A percentile compares a stretch with the other conserved stretches of the same genome.
phyloP scores from a whole-genome alignment of 2,329 filamentous ascomycete species.

The Phialophora chinensis region DNA sequence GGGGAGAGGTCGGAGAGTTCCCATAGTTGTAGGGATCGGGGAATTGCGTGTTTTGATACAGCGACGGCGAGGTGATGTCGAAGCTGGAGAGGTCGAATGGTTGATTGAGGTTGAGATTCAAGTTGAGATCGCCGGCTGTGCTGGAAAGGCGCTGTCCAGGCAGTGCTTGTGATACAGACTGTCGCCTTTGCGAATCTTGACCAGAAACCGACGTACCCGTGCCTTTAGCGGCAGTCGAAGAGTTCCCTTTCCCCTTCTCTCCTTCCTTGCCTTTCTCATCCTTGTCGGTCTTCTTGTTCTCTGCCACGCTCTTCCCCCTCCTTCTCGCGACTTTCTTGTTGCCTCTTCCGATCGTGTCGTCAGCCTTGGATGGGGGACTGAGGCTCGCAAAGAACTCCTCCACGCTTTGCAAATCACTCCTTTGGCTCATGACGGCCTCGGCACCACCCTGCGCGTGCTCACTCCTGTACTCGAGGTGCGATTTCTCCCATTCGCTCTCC shows the following conservation, averaged over 20 bases:
- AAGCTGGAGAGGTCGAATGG: slow-evolving; percentile 35
- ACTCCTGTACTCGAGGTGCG: slow-evolving; percentile 68
- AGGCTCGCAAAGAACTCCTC: slow-evolving; percentile 91
- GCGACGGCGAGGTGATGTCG: slow-evolving; percentile 37
- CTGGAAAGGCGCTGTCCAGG: slow-evolving; percentile 17
- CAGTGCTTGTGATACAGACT: slow-evolving; percentile 6
- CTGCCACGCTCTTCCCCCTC: slow-evolving; percentile 43
- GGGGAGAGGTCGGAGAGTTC: slow-evolving; percentile 42
- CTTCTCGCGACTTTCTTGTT: slow-evolving; percentile 53
- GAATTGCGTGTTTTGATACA: slow-evolving; percentile 34
- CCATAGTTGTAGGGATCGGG: slow-evolving; percentile 39
- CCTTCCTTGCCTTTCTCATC: slow-evolving; percentile 21
- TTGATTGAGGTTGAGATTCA: slow-evolving; percentile 35
- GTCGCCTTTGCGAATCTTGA: slow-evolving; percentile 13
- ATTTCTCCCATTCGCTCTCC: slow-evolving; percentile 80
- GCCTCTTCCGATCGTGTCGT: slow-evolving; percentile 46
- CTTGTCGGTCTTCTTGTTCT: slow-evolving; percentile 44
- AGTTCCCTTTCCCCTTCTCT: slow-evolving; percentile 18
- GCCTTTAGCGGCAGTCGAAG: slow-evolving; percentile 6
- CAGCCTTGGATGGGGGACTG: slow-evolving; percentile 63
- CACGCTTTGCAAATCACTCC: slow-evolving; percentile 87
- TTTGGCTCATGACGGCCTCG: slow-evolving; percentile 88
- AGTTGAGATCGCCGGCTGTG: slow-evolving; percentile 10
- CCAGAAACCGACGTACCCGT: neutral
- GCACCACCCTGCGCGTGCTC: slow-evolving; percentile 72